phyloP scores from a whole-genome alignment of 139 green algal species.

The Chlorella sp. region DNA sequence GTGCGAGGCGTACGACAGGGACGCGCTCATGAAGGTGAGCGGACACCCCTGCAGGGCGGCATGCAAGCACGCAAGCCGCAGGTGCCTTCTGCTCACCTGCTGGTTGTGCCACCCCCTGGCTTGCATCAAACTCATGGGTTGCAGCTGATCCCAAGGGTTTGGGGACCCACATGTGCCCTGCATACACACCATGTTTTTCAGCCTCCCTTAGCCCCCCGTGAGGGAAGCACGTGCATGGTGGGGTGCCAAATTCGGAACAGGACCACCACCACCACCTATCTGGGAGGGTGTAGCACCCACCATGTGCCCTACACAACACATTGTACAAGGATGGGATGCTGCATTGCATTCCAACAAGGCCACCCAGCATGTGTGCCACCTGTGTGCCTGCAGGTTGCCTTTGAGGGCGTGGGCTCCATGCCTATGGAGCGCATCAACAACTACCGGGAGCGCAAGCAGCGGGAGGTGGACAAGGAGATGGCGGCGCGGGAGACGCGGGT shows the following conservation, averaged over 20 bases:
- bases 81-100: not conserved
- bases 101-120: no score
- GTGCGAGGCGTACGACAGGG: conserved; percentile 66
- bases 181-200: no score
- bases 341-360: not conserved
- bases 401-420: conserved; percentile 38
- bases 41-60: not conserved
- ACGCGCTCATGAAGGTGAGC: conserved; percentile 70
- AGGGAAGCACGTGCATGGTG: no score
- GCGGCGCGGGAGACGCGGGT: conserved; percentile 40
- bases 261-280: no score
- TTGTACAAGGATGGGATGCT: no score
- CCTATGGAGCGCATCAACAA: conserved; percentile 79
- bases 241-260: no score
- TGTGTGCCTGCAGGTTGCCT: conserved; percentile 18
- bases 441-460: conserved; percentile 59
- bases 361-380: not conserved
- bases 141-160: no score
- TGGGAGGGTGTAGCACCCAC: no score
- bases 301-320: no score
- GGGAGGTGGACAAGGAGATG: conserved; percentile 57
- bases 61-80: not conserved
- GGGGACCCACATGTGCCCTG: no score
- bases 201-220: no score
- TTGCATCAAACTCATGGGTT: no score